phyloP scores from a whole-genome alignment of 176 grass and related monocot genomes.

The Cenchrus purpureus region DNA sequence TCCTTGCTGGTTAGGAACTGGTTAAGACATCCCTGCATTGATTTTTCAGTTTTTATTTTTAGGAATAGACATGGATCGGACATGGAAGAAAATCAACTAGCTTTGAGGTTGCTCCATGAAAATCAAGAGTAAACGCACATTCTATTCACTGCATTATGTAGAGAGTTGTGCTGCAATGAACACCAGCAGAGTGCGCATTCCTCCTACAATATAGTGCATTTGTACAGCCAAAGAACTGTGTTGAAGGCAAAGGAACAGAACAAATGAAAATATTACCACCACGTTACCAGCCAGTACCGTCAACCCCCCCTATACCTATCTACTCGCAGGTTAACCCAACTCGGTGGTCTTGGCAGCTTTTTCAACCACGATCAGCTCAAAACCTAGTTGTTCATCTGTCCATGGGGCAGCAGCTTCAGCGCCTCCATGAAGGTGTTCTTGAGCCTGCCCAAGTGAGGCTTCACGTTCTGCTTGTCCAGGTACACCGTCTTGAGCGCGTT shows the following conservation, averaged over 20 bases:
- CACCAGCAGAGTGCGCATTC: no score
- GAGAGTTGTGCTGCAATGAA: no score
- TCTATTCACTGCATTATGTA: no score
- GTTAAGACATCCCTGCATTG: no score
- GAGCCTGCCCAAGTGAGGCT: slow-evolving; percentile 78
- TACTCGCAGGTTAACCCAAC: no score
- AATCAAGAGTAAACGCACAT: no score
- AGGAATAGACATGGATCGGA: no score
- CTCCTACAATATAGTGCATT: neutral
- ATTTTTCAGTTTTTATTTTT: no score
- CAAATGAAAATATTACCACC: slow-evolving; percentile 8
- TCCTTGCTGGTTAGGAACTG: no score
- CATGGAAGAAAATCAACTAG: no score
- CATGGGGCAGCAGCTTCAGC: slow-evolving; percentile 71
- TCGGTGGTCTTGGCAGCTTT: neutral
- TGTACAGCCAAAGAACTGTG: neutral
- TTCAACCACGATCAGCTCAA: neutral
- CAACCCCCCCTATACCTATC: neutral
- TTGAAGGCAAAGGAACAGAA: slow-evolving; percentile 32
- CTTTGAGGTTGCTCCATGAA: no score
- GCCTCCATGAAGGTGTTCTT: slow-evolving; percentile 74
- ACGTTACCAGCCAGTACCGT: neutral
- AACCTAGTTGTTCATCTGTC: neutral
- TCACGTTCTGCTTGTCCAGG: slow-evolving; percentile 85
- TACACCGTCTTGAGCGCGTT: slow-evolving; percentile 69